Conservation (phyloP, 805 yeast species). For the Candida piceae region DNA sequence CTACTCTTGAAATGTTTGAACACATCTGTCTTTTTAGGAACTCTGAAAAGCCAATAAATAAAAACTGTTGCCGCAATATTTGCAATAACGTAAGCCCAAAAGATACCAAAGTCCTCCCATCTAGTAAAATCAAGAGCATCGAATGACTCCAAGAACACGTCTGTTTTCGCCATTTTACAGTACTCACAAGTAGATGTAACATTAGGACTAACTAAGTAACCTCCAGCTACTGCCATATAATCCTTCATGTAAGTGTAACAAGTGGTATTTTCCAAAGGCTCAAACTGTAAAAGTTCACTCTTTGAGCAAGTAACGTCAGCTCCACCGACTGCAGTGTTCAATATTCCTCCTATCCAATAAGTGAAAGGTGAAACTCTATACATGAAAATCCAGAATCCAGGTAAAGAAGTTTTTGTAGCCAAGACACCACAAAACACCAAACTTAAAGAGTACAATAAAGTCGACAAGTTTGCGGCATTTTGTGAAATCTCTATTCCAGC, state of each 20-base stretch:
- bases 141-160: slow-evolving; percentile 33
- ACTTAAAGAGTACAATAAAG: slow-evolving; percentile 51
- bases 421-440: slow-evolving; percentile 73
- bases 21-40: slow-evolving; percentile 4
- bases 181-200: slow-evolving; percentile 50
- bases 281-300: slow-evolving; percentile 40
- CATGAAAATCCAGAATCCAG: slow-evolving; percentile 70
- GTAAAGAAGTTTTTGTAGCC: slow-evolving; percentile 36
- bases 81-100: slow-evolving; percentile 38
- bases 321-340: slow-evolving; percentile 49
- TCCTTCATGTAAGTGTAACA: slow-evolving; percentile 48
- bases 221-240: slow-evolving; percentile 35
- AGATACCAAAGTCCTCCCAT: slow-evolving; percentile 57
- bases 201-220: slow-evolving; percentile 36
- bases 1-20: slow-evolving; percentile 4
- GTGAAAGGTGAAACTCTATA: slow-evolving; percentile 65
- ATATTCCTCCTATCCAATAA: slow-evolving; percentile 50
- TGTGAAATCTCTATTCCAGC: slow-evolving; percentile 52
- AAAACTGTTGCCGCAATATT: slow-evolving; percentile 26
- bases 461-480: slow-evolving; percentile 56
- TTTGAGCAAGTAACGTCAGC: slow-evolving; percentile 40
- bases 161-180: slow-evolving; percentile 54
- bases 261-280: slow-evolving; percentile 47
- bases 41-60: slow-evolving; percentile 2
- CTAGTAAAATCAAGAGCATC: slow-evolving; percentile 40